Percentiles rank a stretch among this genome's conserved stretches.
Conservation (phyloP, 495 filamentous ascomycete species). For the Annulohypoxylon stygium region DNA sequence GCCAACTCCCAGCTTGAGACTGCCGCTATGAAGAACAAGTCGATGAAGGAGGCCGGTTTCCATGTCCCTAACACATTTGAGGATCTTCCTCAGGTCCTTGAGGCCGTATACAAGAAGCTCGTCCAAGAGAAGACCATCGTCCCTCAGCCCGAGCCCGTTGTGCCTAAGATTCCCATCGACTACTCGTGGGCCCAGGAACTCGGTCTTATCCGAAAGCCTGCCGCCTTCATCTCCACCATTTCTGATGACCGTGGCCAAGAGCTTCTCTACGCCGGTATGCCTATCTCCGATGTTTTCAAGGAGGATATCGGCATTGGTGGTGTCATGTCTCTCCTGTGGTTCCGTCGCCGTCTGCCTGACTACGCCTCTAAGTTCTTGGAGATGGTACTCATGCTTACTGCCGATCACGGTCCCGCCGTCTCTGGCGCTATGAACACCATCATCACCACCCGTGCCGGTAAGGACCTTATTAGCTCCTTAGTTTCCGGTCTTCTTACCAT, state of each 20-base stretch:
- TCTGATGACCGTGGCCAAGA: slow-evolving; percentile 99
- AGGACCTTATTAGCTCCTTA: slow-evolving; percentile 95
- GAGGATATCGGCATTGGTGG: slow-evolving; percentile 99
- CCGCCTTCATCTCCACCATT: slow-evolving; percentile 99
- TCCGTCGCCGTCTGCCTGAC: slow-evolving; percentile 95
- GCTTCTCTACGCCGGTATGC: slow-evolving; percentile 98
- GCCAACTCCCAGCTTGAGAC: slow-evolving; percentile 99
- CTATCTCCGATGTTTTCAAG: slow-evolving; percentile 98
- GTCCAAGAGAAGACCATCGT: slow-evolving; percentile 85
- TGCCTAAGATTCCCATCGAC: slow-evolving; percentile 99
- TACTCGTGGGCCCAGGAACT: slow-evolving; percentile 99
- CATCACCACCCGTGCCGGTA: slow-evolving; percentile 98
- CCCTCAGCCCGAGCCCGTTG: slow-evolving; percentile 87
- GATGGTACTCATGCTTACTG: slow-evolving; percentile 99
- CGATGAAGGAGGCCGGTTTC: slow-evolving; percentile 94
- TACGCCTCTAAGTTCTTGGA: slow-evolving; percentile 99
- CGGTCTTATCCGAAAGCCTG: slow-evolving; percentile 98
- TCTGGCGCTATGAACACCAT: slow-evolving; percentile 99
- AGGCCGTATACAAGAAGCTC: slow-evolving; percentile 84
- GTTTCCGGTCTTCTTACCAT: slow-evolving; percentile 98
- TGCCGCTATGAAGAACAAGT: slow-evolving; percentile 93
- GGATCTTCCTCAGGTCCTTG: slow-evolving; percentile 84
- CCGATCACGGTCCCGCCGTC: slow-evolving; percentile 98
- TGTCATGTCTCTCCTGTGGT: slow-evolving; percentile 99
- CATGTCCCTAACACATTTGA: slow-evolving; percentile 96